phyloP scores from a whole-genome alignment of 306 rosid genomes.

The Arachis hypogaea region DNA sequence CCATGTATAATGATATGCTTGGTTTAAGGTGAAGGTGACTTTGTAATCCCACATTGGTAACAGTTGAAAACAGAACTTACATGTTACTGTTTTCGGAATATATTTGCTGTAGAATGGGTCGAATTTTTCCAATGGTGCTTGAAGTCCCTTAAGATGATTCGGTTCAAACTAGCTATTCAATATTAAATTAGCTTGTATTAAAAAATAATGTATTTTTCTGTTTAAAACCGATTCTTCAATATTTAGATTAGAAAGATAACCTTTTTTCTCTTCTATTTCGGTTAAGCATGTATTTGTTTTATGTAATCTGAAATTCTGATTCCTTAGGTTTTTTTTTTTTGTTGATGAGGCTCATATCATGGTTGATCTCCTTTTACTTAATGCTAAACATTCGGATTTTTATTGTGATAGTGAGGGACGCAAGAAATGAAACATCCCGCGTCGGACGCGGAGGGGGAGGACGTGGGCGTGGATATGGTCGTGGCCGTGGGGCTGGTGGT shows the following conservation, averaged over 20 bases:
- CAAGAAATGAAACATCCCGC: conserved; percentile 57
- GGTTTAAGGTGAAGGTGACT: not conserved
- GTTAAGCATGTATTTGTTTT: not conserved
- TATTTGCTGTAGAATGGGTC: not conserved
- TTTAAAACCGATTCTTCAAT: not conserved
- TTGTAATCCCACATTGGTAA: not conserved
- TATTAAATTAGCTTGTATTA: not conserved
- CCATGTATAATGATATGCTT: not conserved
- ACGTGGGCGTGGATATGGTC: conserved; percentile 45
- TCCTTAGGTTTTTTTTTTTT: not conserved
- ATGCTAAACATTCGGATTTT: not conserved
- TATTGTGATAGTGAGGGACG: conserved; percentile 62
- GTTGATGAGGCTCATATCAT: not conserved
- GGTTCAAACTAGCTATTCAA: not conserved
- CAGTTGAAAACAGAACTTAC: not conserved
- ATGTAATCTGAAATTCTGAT: not conserved
- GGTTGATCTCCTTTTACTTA: not conserved
- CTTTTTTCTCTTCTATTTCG: not conserved
- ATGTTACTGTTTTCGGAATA: not conserved
- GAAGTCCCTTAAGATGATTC: not conserved
- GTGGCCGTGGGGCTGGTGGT: conserved; percentile 37
- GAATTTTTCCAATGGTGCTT: not conserved
- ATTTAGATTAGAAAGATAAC: not conserved
- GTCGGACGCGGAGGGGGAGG: conserved; percentile 65
- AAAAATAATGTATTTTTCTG: not conserved